Evolutionary conservation across 2,329 filamentous ascomycete species (phyloP), one percentile per base, ranked within the genome.

Genomic region (Elsinoe ampelina): DNA sequence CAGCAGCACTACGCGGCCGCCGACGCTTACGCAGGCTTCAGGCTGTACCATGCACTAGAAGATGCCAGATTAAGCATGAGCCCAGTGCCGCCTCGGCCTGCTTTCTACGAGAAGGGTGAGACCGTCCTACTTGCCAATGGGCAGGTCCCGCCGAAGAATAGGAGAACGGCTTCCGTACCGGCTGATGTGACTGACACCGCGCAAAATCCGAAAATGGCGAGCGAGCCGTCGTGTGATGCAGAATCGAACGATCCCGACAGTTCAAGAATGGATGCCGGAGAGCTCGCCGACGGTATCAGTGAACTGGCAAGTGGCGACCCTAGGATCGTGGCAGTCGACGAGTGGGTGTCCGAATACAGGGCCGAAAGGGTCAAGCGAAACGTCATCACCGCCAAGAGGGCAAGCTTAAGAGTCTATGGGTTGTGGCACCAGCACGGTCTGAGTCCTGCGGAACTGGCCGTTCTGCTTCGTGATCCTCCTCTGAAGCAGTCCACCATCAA

Each of bases 1-100:
- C 91, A 96, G 67, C 79, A 88, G 15, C 70, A 79, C 77, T 92
- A 79, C 75, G 86, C 88, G 8, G 89, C 89, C 11, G 84, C 87
- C 0, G 89, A 95, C 68, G 86, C 89, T 0, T 96, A 95, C 67
- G 89, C 87, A 58, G 81, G 84, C 42, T 71, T 86, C 10, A 85
- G 88, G 57, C 73, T 96, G 1, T 95, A 82, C 65, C 76, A 88
- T 59, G 77, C 79, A 1, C 73, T 95, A 43, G 85, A 96, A 58
- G 72, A 80, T 51, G 81, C 86, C 63, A 78, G 91, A 13, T 75
- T 80, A 62, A 73, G 75, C 5, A 74, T 95, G 59, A 71, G 80
- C 11, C 89, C 89, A 1, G 78, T 73, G 2, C 91, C 91, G 4
- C 86, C 87, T 2, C 75, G 80, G 5, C 89, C 90, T 0, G 76